Evolutionary conservation across 2,329 filamentous ascomycete species (phyloP).

Genomic region (Pseudogymnoascus sp.): DNA sequence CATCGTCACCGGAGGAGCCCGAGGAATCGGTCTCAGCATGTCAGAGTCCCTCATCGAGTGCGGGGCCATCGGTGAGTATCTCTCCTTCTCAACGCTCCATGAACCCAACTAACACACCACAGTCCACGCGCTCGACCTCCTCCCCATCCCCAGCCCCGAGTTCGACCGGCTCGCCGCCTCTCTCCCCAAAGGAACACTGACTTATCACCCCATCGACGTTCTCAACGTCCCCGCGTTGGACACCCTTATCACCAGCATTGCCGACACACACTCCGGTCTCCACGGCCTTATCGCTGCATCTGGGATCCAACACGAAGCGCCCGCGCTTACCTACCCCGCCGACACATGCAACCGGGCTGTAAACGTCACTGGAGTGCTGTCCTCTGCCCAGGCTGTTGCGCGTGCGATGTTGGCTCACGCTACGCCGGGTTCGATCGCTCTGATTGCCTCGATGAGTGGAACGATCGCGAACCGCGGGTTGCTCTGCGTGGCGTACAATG

Average conservation of each 20-base stretch:
- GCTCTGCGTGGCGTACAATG: slow-evolving; percentile 61
- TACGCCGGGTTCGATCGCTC: slow-evolving; percentile 55
- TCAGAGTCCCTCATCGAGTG: not conserved
- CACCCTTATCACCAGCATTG: slow-evolving; percentile 59
- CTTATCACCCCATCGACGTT: slow-evolving; percentile 72
- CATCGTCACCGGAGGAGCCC: slow-evolving; percentile 75
- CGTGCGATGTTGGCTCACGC: slow-evolving; percentile 57
- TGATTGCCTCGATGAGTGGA: slow-evolving; percentile 65
- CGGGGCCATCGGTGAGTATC: not conserved
- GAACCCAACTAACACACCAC: not conserved
- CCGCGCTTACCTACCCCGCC: slow-evolving; percentile 72
- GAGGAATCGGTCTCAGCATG: slow-evolving; percentile 59
- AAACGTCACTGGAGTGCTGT: slow-evolving; percentile 77
- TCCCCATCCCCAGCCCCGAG: not conserved
- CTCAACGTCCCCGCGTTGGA: slow-evolving; percentile 62
- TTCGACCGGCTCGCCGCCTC: slow-evolving; percentile 49
- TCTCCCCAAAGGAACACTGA: slow-evolving; percentile 34
- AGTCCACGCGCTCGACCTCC: not conserved
- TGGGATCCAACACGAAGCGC: slow-evolving; percentile 72
- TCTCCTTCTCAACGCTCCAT: no score
- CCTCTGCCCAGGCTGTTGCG: slow-evolving; percentile 84
- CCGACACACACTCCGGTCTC: slow-evolving; percentile 58
- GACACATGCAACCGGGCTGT: slow-evolving; percentile 67
- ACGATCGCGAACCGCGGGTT: slow-evolving; percentile 66
- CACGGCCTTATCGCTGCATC: slow-evolving; percentile 68